Base-by-base conservation (phyloP, 768 basidiomycete species). In the Coprinellus aureogranulatus region DNA sequence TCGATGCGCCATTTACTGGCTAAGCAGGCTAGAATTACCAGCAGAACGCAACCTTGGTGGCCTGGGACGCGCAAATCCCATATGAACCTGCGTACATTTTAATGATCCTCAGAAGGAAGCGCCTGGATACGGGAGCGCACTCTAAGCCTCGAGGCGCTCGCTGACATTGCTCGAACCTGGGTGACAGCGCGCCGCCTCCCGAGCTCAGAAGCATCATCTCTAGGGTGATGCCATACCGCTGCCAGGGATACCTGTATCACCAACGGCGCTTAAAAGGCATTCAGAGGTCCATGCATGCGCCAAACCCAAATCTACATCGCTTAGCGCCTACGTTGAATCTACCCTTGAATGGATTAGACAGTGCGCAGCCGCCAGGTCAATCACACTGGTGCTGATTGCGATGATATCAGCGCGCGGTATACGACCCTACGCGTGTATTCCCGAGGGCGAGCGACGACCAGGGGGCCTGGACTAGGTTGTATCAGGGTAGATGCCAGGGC, bases 61-160 rank as follows among this genome's bases (percentile, higher is more conserved):
- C n/a, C n/a, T n/a, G n/a, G n/a, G 25, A 50, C 37, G 37, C 37
- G 37, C 37, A 50, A 50, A 50, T 50, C 48, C 48, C 48, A n/a
- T n/a, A n/a, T n/a, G n/a, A n/a, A n/a, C n/a, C n/a, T n/a, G n/a
- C n/a, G n/a, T n/a, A n/a, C n/a, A n/a, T 34, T 34, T 52, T 37
- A 52, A 52, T 52, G 50, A 52, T 52, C 31, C 20, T 30, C 50
- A 16, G 41, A n/a, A n/a, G 18, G 41, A 16, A n/a, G n/a, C n/a
- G n/a, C n/a, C n/a, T n/a, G n/a, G n/a, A 44, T 22, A 44, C 41
- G 20, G 20, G 20, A 50, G 11, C 39, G 31, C 34, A 4, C 20
- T 52, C n/a, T 14, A 9, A 37, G 50, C 50, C 50, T 52, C 50
- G 50, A 52, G 50, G 50, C 14, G 2, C n/a, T 27, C 31, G 2